Evolutionary conservation across 192 early-diverging fungal species (phyloP).

Genomic region (Rhizoclosmatium sp.): DNA sequence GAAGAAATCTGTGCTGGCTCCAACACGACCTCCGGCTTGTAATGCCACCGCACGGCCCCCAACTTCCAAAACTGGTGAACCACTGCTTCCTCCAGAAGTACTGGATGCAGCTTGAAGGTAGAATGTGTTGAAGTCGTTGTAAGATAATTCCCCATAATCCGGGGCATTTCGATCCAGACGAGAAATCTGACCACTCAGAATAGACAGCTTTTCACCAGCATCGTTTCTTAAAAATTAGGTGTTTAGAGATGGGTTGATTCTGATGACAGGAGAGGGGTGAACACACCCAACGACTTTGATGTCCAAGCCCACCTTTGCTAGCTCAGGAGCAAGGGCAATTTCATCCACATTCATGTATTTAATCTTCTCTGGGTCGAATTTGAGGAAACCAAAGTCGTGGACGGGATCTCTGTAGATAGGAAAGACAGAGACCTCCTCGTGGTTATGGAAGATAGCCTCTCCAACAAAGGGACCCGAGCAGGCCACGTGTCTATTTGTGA

Average conservation of each 20-base stretch:
- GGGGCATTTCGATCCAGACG: constrained; percentile 83
- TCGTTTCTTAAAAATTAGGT: constrained; percentile 61
- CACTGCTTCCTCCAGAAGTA: constrained; percentile 79
- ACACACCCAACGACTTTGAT: constrained; percentile 71
- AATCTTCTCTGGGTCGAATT: constrained; percentile 77
- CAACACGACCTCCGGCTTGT: constrained; percentile 77
- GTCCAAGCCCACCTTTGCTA: constrained; percentile 81
- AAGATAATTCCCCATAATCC: constrained; percentile 80
- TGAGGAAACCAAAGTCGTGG: constrained; percentile 81
- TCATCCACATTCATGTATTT: constrained; percentile 75
- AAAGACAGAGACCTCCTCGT: constrained; percentile 76
- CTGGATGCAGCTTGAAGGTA: constrained; percentile 81
- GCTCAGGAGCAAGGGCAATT: constrained; percentile 71
- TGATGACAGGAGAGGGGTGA: neutral
- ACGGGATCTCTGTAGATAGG: constrained; percentile 74
- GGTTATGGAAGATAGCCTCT: constrained; percentile 80
- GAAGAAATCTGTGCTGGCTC: constrained; percentile 86
- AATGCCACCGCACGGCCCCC: constrained; percentile 82
- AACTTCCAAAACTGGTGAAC: constrained; percentile 83
- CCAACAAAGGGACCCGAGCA: constrained; percentile 86
- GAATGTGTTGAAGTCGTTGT: constrained; percentile 67
- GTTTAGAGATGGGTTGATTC: neutral
- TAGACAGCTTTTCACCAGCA: constrained; percentile 83
- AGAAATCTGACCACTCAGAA: constrained; percentile 82
- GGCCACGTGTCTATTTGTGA: constrained; percentile 60